These are phyloP conservation scores for Lasiodiplodia hormozganensis DNA, from an alignment of 2,329 filamentous ascomycete species.

Conservation along the genomic window DNA sequence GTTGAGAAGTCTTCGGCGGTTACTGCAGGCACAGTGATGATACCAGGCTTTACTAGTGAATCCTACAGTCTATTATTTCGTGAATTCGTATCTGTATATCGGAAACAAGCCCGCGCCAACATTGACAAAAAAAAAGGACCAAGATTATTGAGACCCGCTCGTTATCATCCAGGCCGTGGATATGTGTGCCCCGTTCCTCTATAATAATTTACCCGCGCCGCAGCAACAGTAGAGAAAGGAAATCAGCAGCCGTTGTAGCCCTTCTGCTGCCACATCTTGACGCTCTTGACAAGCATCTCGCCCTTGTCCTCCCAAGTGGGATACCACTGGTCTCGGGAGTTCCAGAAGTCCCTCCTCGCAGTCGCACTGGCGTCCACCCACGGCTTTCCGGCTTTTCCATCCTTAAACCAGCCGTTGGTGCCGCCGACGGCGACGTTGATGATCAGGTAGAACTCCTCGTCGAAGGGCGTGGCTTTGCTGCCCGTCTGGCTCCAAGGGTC, in stretches of 20 bases:
- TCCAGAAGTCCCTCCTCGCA: conserved; percentile 80
- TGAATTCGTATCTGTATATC: background rate
- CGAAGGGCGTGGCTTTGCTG: conserved; percentile 72
- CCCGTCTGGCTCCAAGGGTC: conserved; percentile 71
- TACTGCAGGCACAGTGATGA: too few relatives aligned
- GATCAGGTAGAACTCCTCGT: conserved; percentile 77
- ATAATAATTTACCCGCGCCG: background rate
- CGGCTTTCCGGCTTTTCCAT: conserved; percentile 74
- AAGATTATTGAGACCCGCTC: conserved; percentile 11
- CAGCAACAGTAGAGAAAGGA: background rate
- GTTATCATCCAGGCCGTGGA: background rate
- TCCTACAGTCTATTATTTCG: conserved; percentile 15
- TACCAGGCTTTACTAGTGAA: too few relatives aligned
- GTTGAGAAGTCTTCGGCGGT: too few relatives aligned
- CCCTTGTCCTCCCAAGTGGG: conserved; percentile 72
- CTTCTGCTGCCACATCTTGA: conserved; percentile 62
- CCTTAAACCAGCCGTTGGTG: conserved; percentile 84
- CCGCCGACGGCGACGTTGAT: conserved; percentile 78
- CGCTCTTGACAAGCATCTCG: conserved; percentile 71
- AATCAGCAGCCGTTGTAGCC: conserved; percentile 54
- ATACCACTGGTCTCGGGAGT: conserved; percentile 68
- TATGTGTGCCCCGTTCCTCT: too few relatives aligned
- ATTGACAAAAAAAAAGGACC: background rate
- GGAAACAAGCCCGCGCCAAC: too few relatives aligned
- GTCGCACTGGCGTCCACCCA: conserved; percentile 75